Base-by-base conservation (phyloP, 176 grass and related monocot species). In the Carex parvula region DNA sequence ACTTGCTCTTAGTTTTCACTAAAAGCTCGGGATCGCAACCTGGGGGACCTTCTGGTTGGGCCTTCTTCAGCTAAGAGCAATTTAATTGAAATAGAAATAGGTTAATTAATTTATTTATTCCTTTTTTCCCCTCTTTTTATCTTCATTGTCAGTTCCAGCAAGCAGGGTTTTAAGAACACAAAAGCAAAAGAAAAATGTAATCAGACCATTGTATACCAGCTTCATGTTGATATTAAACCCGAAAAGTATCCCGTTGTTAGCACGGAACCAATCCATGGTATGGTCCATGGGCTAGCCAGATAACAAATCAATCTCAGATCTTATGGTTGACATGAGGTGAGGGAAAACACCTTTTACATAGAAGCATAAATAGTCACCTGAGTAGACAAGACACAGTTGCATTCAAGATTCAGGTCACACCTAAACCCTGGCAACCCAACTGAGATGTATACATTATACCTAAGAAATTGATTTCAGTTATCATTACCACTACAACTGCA, bases 1-100 rank as follows among this genome's bases (percentile, higher is more conserved):
- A 90, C 89, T 99, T 99, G 81, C 86, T 95, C 88, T 95, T 99
- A 32, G 93, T 93, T 80, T 99, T 99, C 60, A 84, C 89, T 63
- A 88, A 87, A 60, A 94, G 76, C 3, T 85, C 85, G 6, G 85
- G 96, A 84, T 99, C 91, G 57, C 74, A 90, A 54, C 96, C 96
- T 12, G 96, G 96, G 33, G 96, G 88, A 62, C 91, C 83, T 81
- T 95, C 91, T 15, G 93, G 90, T 15, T 94, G 85, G 2, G 86
- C 81, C 73, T 91, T 95, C 86, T 76, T 99, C 93, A 95, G 86
- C 96, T 99, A 26, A 69, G 85, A 83, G 13, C 29, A 39, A 73
- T 2, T 79, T 26, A 35, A 54, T 56, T 57, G 33, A 32, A 62
- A 81, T 12, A 50, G 15, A 73, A 72, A 81, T 55, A 26, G 29